Percentiles rank a stretch among this genome's conserved stretches.
Evolutionary conservation across 768 basidiomycete species (phyloP).

Genomic region (Antrodiella citrinella): DNA sequence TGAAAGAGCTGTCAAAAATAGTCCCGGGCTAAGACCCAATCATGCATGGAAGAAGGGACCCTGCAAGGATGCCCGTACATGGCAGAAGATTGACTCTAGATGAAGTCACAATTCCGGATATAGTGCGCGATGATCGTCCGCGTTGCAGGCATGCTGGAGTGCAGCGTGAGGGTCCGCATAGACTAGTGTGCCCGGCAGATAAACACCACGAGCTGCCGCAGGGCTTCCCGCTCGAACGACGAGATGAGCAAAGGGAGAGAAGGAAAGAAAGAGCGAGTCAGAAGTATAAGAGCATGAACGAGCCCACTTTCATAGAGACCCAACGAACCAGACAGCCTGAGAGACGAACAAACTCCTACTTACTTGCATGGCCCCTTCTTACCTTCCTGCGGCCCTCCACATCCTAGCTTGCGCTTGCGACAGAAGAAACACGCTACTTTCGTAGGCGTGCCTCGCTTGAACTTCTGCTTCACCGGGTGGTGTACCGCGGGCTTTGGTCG

Average conservation of each 20-base stretch:
- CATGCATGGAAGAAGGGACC: no score
- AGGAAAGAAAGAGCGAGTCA: not conserved
- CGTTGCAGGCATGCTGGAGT: not conserved
- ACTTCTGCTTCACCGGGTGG: not conserved
- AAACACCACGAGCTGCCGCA: no score
- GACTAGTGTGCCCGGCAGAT: no score
- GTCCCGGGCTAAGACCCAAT: no score
- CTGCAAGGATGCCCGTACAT: not conserved
- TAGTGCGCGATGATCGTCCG: not conserved
- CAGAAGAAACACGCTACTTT: slow-evolving; percentile 9
- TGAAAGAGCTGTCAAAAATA: not conserved
- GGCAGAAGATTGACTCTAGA: not conserved
- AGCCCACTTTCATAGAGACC: not conserved
- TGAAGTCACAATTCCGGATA: not conserved
- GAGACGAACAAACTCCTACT: no score
- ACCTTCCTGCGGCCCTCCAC: slow-evolving; percentile 2
- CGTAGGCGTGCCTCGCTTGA: not conserved
- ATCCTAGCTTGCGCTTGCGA: slow-evolving; percentile 6
- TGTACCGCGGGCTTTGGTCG: no score
- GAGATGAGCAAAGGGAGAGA: not conserved
- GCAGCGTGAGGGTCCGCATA: no score
- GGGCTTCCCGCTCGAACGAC: no score
- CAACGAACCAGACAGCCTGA: not conserved
- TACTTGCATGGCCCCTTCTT: not conserved
- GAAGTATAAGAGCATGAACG: not conserved